phyloP scores from a whole-genome alignment of 2,329 filamentous ascomycete genomes.

The Pseudogymnoascus sp. region DNA sequence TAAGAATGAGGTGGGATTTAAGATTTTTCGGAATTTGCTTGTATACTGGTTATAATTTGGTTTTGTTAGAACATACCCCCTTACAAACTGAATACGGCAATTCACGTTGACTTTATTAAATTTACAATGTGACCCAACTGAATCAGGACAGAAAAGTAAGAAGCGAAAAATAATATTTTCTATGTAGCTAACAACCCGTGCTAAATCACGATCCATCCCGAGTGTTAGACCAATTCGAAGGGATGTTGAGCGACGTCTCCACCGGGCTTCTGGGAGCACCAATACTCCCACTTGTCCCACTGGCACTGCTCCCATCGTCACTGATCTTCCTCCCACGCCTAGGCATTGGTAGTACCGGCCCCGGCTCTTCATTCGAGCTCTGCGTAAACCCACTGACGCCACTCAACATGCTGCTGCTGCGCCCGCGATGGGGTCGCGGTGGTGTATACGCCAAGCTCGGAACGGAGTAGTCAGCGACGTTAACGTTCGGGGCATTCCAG shows the following conservation, averaged over 20 bases:
- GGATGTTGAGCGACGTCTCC: neutral
- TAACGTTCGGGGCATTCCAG: constrained; percentile 11
- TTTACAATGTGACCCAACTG: neutral
- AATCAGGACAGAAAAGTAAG: neutral
- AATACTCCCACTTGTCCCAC: constrained; percentile 33
- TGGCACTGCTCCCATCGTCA: constrained; percentile 30
- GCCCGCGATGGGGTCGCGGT: constrained; percentile 36
- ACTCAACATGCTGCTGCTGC: constrained; percentile 60
- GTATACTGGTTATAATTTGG: neutral
- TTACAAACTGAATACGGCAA: neutral
- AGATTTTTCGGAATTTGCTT: neutral
- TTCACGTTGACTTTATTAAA: neutral
- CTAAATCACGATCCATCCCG: neutral
- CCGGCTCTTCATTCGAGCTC: constrained; percentile 44
- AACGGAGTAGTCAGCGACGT: constrained; percentile 10
- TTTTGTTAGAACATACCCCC: neutral
- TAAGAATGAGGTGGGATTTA: neutral
- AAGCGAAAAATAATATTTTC: constrained; percentile 1
- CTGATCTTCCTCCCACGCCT: constrained; percentile 28
- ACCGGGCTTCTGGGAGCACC: constrained; percentile 45
- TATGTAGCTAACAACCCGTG: neutral
- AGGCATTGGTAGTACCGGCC: constrained; percentile 14
- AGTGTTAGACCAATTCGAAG: constrained; percentile 2
- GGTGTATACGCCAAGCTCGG: constrained; percentile 12
- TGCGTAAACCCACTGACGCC: constrained; percentile 60